Evolutionary conservation across 352 stramenopile species (phyloP).

Genomic region (Phytophthora nicotianae): DNA sequence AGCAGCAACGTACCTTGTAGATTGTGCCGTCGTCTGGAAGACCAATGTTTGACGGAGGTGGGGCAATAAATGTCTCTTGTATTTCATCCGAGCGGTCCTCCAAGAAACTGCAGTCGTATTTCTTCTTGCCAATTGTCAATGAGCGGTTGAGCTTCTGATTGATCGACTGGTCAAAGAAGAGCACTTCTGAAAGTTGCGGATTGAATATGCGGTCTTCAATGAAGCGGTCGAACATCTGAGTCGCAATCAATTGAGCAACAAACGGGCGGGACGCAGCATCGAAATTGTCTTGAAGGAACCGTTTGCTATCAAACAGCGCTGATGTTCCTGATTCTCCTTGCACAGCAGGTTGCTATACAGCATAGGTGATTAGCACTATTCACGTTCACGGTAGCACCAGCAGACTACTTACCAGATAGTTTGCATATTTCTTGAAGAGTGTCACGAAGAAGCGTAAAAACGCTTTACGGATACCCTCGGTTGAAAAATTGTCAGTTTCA

Average conservation of each 20-base stretch:
- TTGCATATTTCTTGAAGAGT: constrained; percentile 78
- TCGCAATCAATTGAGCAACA: constrained; percentile 63
- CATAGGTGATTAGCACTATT: constrained; percentile 9
- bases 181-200: constrained; percentile 64
- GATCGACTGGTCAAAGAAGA: constrained; percentile 89
- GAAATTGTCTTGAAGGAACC: constrained; percentile 73
- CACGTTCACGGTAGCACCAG: background rate
- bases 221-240: constrained; percentile 88
- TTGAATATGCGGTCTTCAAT: constrained; percentile 80
- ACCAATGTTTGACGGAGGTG: constrained; percentile 78
- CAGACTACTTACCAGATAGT: constrained; percentile 64
- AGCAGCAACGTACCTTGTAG: constrained; percentile 59
- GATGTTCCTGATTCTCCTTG: constrained; percentile 40
- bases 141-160: constrained; percentile 87
- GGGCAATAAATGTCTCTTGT: constrained; percentile 84
- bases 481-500: constrained; percentile 73
- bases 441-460: constrained; percentile 88
- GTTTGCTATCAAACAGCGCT: constrained; percentile 64
- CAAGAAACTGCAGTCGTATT: constrained; percentile 85
- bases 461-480: constrained; percentile 61
- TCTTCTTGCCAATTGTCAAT: constrained; percentile 78
- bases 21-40: constrained; percentile 77
- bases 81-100: constrained; percentile 77
- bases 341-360: constrained; percentile 21
- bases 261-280: constrained; percentile 66